A percentile compares a stretch with the other conserved stretches of the same genome.
phyloP scores from a whole-genome alignment of 177 flowering plant genomes.

The Telopea speciosissima region DNA sequence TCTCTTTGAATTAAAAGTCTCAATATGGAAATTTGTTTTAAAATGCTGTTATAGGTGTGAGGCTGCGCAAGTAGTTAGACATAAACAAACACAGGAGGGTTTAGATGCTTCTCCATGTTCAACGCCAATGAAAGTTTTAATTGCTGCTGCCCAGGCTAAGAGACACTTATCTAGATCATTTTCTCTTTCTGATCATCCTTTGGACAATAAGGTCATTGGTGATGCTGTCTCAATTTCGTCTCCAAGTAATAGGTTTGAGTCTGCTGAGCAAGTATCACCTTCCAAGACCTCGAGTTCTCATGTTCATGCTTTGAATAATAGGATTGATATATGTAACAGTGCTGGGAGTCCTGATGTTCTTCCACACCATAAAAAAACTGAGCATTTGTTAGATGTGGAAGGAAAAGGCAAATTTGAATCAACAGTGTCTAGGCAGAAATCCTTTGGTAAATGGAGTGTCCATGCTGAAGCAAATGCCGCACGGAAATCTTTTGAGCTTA shows the following conservation, averaged over 20 bases:
- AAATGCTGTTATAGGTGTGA: conserved; percentile 27
- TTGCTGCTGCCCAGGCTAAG: conserved; percentile 21
- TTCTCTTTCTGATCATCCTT: conserved; percentile 21
- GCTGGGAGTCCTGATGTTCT: conserved; percentile 35
- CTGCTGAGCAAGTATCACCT: conserved; percentile 31
- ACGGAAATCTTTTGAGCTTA: conserved; percentile 53
- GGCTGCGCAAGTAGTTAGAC: conserved; percentile 25
- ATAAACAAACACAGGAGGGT: conserved; percentile 17
- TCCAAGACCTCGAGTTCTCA: conserved; percentile 25
- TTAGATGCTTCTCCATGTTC: conserved; percentile 5
- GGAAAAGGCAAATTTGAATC: conserved; percentile 30
- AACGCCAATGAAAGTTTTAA: conserved; percentile 24
- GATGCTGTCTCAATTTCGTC: conserved; percentile 30
- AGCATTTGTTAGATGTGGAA: conserved; percentile 17
- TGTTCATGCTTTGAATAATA: conserved; percentile 31
- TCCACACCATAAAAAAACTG: conserved; percentile 22
- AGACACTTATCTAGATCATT: conserved; percentile 19
- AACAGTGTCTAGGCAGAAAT: conserved; percentile 18
- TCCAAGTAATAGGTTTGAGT: conserved; percentile 26
- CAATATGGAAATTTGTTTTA: background rate
- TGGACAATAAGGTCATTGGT: conserved; percentile 28
- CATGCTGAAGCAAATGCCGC: conserved; percentile 41
- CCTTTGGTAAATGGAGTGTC: conserved; percentile 21
- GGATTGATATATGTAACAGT: conserved; percentile 26
- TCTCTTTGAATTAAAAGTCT: background rate